Conservation (phyloP, 371 early-diverging fungal species). For the Circinella umbellata region DNA sequence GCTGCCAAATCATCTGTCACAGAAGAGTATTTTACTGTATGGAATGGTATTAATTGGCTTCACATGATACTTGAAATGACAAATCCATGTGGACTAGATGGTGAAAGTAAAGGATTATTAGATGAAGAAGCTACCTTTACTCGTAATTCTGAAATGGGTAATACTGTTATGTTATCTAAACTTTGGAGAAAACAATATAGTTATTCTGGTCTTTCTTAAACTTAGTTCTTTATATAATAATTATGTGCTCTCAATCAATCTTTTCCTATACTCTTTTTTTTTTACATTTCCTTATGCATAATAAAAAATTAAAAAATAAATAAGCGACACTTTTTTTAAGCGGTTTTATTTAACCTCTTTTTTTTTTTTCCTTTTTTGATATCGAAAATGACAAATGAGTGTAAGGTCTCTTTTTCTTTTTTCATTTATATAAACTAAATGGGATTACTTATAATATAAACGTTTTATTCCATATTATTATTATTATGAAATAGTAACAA, state of each 20-base stretch:
- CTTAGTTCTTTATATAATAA: no score
- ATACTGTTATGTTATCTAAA: constrained; percentile 35
- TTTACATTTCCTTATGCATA: neutral
- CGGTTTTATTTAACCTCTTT: neutral
- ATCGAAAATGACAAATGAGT: no score
- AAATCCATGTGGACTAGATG: constrained; percentile 31
- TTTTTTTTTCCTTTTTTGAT: constrained; percentile 8
- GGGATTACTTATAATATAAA: no score
- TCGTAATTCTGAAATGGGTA: constrained; percentile 31
- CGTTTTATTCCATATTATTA: no score
- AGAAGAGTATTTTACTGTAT: constrained; percentile 75
- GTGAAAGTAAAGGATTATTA: constrained; percentile 17
- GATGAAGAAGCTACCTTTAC: constrained; percentile 28
- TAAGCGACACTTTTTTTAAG: no score
- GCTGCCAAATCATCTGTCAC: constrained; percentile 51
- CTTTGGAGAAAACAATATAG: constrained; percentile 44
- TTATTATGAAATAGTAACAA: constrained; percentile 2
- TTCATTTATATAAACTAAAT: no score
- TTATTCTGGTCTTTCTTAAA: neutral
- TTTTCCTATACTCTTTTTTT: neutral
- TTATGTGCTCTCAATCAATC: neutral
- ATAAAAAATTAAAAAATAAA: no score
- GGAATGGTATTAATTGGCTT: constrained; percentile 72
- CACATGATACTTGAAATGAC: constrained; percentile 63
- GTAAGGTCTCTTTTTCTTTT: no score